A percentile compares a stretch with the other conserved stretches of the same genome.
phyloP scores from a whole-genome alignment of 306 rosid species.

The Sophora flavescens region DNA sequence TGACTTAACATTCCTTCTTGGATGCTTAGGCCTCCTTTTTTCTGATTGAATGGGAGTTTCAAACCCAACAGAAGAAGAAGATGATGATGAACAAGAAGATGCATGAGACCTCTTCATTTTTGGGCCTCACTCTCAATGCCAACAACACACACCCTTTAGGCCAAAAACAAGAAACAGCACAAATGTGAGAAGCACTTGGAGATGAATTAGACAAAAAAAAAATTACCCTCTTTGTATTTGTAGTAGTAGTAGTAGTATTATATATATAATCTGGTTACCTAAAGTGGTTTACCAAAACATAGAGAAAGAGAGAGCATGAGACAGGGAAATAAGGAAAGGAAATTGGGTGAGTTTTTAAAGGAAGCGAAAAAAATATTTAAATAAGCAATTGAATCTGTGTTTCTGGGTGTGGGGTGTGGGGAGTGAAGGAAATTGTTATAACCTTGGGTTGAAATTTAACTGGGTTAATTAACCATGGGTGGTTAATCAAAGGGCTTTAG shows the following conservation, averaged over 20 bases:
- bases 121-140: slow-evolving; percentile 21
- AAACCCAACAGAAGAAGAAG: slow-evolving; percentile 55
- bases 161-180: neutral
- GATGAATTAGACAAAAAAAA: slow-evolving; percentile 19
- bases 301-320: slow-evolving; percentile 40
- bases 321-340: slow-evolving; percentile 31
- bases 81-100: slow-evolving; percentile 53
- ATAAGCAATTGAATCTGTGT: slow-evolving; percentile 18
- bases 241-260: slow-evolving; percentile 30
- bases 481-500: slow-evolving; percentile 47
- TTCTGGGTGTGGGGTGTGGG: neutral
- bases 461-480: slow-evolving; percentile 67
- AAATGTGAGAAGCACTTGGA: slow-evolving; percentile 15
- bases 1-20: slow-evolving; percentile 46
- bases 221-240: slow-evolving; percentile 28
- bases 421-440: slow-evolving; percentile 2
- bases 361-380: neutral
- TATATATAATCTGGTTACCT: slow-evolving; percentile 62
- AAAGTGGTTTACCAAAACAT: slow-evolving; percentile 85
- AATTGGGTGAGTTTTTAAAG: slow-evolving; percentile 13
- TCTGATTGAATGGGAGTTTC: slow-evolving; percentile 38
- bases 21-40: slow-evolving; percentile 48
- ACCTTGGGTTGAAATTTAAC: slow-evolving; percentile 45
- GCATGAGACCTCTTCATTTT: slow-evolving; percentile 80
- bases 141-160: neutral